These are phyloP conservation scores for Alternaria sp. DNA, from an alignment of 2,329 filamentous ascomycete species.

Conservation along the genomic window DNA sequence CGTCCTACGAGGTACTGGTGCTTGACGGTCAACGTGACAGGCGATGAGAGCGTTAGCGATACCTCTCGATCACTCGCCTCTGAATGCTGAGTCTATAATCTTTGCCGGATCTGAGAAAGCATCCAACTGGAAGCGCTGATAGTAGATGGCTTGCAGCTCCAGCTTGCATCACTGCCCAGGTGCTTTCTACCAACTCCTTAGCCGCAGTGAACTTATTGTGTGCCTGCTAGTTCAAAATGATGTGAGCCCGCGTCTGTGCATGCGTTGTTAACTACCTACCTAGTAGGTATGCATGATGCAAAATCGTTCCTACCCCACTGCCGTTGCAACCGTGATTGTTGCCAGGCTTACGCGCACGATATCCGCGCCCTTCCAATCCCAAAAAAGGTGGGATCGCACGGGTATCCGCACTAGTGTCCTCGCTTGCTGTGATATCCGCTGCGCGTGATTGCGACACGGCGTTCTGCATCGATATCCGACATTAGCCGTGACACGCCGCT, in stretches of 20 bases:
- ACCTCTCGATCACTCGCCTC: neutral
- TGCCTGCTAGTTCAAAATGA: neutral
- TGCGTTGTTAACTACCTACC: neutral
- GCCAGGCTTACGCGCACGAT: constrained; percentile 14
- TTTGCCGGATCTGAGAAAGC: neutral
- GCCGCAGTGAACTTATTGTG: neutral
- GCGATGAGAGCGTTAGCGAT: neutral
- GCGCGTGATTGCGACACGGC: constrained; percentile 8
- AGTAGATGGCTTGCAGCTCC: neutral
- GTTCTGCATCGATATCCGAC: constrained; percentile 23
- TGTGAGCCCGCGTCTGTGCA: neutral
- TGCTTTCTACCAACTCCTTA: neutral
- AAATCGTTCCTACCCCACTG: neutral
- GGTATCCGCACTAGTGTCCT: constrained; percentile 23
- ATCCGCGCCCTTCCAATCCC: constrained; percentile 20
- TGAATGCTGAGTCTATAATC: neutral
- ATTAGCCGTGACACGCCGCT: constrained; percentile 30
- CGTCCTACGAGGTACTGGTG: neutral
- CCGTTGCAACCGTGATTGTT: neutral
- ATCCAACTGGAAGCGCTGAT: neutral
- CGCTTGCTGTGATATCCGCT: constrained; percentile 29
- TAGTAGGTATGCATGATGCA: neutral
- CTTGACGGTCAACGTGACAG: neutral
- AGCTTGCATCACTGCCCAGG: neutral
- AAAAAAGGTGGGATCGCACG: constrained; percentile 7